These are phyloP conservation scores for Lepiota brunneoincarnata DNA, from an alignment of 768 basidiomycete species.

Conservation along the genomic window DNA sequence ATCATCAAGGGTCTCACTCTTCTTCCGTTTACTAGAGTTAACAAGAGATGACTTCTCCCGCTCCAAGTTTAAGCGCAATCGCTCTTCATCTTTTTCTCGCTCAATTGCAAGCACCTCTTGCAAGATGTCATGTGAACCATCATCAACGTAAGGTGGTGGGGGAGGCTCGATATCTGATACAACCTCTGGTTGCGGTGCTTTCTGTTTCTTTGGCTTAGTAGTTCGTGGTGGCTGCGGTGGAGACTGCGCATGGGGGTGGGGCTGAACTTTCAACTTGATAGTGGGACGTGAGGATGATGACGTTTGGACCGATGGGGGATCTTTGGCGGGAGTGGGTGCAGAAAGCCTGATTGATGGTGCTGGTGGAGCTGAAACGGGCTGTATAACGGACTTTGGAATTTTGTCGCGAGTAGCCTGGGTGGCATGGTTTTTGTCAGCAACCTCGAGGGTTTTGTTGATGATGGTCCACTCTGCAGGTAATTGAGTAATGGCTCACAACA, in stretches of 20 bases:
- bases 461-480: slow-evolving; percentile 75
- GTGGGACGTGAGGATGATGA: slow-evolving; percentile 45
- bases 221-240: slow-evolving; percentile 30
- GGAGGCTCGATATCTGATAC: slow-evolving; percentile 41
- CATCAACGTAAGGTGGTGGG: slow-evolving; percentile 69
- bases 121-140: slow-evolving; percentile 78
- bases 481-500: background rate
- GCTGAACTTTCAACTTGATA: slow-evolving; percentile 64
- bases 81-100: slow-evolving; percentile 57
- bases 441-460: slow-evolving; percentile 80
- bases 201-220: slow-evolving; percentile 33
- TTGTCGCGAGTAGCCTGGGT: slow-evolving; percentile 11
- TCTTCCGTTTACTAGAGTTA: slow-evolving; percentile 57
- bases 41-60: slow-evolving; percentile 37
- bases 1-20: slow-evolving; percentile 25
- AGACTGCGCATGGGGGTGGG: slow-evolving; percentile 29
- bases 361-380: background rate
- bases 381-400: slow-evolving; percentile 6
- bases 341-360: slow-evolving; percentile 34
- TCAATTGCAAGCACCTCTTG: slow-evolving; percentile 84
- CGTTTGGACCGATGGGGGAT: slow-evolving; percentile 14
- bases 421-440: slow-evolving; percentile 49
- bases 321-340: slow-evolving; percentile 34
- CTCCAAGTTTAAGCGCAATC: slow-evolving; percentile 40
- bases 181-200: slow-evolving; percentile 32